These are phyloP conservation scores for Ophiorrhiza pumila DNA, from an alignment of 257 asterid species.

Conservation along the genomic window DNA sequence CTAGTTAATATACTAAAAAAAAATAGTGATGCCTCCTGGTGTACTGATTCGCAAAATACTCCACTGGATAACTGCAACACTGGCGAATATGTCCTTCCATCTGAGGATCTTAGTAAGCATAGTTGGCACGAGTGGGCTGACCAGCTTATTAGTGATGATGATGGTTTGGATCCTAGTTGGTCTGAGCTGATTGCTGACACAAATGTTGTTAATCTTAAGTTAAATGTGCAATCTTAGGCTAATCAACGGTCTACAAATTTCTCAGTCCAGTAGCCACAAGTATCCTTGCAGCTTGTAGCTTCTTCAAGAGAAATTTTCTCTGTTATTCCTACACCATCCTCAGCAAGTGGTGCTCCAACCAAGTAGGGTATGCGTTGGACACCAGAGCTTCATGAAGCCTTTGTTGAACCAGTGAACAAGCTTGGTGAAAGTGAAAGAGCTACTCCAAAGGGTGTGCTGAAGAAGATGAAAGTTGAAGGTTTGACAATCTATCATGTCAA, in stretches of 20 bases:
- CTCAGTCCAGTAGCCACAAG: constrained; percentile 43
- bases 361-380: constrained; percentile 98
- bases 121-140: constrained; percentile 78
- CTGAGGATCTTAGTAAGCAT: constrained; percentile 44
- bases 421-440: constrained; percentile 98
- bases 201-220: constrained; percentile 37
- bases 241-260: constrained; percentile 38
- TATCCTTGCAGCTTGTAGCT: constrained; percentile 40
- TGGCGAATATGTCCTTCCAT: constrained; percentile 22
- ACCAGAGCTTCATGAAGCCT: constrained; percentile 83
- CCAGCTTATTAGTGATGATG: constrained; percentile 52
- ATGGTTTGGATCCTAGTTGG: constrained; percentile 56
- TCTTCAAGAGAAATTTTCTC: constrained; percentile 47
- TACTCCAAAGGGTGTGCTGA: constrained; percentile 89
- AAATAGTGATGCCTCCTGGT: constrained; percentile 46
- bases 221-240: constrained; percentile 35
- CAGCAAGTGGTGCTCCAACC: constrained; percentile 58
- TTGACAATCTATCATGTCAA: constrained; percentile 87
- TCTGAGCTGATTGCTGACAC: constrained; percentile 59
- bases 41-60: constrained; percentile 48
- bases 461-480: constrained; percentile 72
- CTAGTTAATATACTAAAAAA: constrained; percentile 41
- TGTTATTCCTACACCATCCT: constrained; percentile 48
- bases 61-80: constrained; percentile 35
- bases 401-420: constrained; percentile 78